Conservation (phyloP, 805 yeast species). For the Clavispora carvajalis region DNA sequence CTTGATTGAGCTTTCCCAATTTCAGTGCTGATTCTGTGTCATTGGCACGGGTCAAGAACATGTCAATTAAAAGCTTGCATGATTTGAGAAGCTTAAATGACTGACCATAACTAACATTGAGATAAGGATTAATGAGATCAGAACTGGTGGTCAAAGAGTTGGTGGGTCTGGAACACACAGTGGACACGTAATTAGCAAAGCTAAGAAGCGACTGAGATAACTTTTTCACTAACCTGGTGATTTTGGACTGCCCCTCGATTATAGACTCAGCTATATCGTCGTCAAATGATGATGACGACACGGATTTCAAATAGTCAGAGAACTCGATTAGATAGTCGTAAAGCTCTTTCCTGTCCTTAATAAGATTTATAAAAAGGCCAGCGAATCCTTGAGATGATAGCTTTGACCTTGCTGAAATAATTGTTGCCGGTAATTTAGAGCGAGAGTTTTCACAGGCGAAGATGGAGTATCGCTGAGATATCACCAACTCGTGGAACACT, state of each 20-base stretch:
- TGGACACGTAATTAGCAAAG: conserved; percentile 27
- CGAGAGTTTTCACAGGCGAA: background rate
- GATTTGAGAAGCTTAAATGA: conserved; percentile 30
- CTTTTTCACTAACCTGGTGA: conserved; percentile 34
- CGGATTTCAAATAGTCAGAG: conserved; percentile 2
- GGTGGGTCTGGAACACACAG: conserved; percentile 10
- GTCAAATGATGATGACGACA: conserved; percentile 6
- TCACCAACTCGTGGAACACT: conserved; percentile 3
- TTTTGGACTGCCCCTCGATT: conserved; percentile 35
- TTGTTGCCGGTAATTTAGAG: background rate
- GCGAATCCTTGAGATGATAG: conserved; percentile 2
- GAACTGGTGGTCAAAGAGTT: conserved; percentile 2
- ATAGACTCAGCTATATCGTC: conserved; percentile 23
- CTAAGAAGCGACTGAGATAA: conserved; percentile 23
- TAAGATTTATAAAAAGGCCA: conserved; percentile 14
- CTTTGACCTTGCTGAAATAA: background rate
- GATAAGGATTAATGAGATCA: conserved; percentile 24
- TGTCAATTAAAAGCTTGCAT: conserved; percentile 31
- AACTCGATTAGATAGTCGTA: conserved; percentile 34
- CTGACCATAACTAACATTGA: conserved; percentile 31
- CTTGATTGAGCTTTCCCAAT: conserved; percentile 31
- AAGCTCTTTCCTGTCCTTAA: conserved; percentile 33
- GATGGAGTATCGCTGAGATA: background rate
- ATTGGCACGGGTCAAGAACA: conserved; percentile 16
- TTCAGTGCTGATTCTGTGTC: conserved; percentile 25